Evolutionary conservation across 1,284 basidiomycete species (phyloP).

Genomic region (Cutaneotrichosporon dermatis): DNA sequence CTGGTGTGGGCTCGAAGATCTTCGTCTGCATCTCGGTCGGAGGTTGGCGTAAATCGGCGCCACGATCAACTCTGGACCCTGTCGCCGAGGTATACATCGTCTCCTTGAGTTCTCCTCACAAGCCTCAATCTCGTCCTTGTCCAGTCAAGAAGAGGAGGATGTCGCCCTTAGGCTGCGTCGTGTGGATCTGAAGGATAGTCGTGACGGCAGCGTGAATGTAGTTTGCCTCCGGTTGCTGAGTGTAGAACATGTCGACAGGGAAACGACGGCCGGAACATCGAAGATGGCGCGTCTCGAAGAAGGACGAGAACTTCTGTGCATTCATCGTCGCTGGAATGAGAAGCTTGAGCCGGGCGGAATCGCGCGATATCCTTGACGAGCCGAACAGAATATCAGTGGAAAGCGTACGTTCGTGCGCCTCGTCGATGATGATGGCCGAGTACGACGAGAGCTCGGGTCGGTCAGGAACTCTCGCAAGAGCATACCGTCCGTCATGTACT

Average conservation of each 20-base stretch:
- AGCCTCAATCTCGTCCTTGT: slow-evolving; percentile 98
- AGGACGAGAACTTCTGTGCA: slow-evolving; percentile 91
- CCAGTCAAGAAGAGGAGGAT: slow-evolving; percentile 97
- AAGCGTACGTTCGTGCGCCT: slow-evolving; percentile 91
- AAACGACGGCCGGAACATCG: slow-evolving; percentile 92
- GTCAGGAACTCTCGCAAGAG: slow-evolving; percentile 92
- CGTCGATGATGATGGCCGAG: slow-evolving; percentile 89
- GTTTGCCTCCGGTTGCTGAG: slow-evolving; percentile 94
- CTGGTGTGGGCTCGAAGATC: slow-evolving; percentile 97
- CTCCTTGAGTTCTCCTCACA: slow-evolving; percentile 94
- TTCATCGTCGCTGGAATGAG: slow-evolving; percentile 96
- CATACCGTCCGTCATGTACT: slow-evolving; percentile 99
- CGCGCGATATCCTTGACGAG: slow-evolving; percentile 97
- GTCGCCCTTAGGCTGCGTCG: slow-evolving; percentile 96
- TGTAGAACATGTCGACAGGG: slow-evolving; percentile 98
- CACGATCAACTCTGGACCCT: slow-evolving; percentile 92
- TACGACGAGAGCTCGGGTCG: slow-evolving; percentile 88
- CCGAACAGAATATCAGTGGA: slow-evolving; percentile 96
- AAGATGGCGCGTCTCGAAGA: slow-evolving; percentile 96
- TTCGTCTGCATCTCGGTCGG: slow-evolving; percentile 97
- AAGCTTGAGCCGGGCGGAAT: slow-evolving; percentile 82
- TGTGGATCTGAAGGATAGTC: slow-evolving; percentile 98
- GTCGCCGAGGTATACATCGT: slow-evolving; percentile 92
- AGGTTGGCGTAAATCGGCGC: slow-evolving; percentile 98
- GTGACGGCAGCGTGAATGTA: slow-evolving; percentile 98